Evolutionary conservation across 2,329 filamentous ascomycete species (phyloP).

Genomic region (Colletotrichum tofieldiae): DNA sequence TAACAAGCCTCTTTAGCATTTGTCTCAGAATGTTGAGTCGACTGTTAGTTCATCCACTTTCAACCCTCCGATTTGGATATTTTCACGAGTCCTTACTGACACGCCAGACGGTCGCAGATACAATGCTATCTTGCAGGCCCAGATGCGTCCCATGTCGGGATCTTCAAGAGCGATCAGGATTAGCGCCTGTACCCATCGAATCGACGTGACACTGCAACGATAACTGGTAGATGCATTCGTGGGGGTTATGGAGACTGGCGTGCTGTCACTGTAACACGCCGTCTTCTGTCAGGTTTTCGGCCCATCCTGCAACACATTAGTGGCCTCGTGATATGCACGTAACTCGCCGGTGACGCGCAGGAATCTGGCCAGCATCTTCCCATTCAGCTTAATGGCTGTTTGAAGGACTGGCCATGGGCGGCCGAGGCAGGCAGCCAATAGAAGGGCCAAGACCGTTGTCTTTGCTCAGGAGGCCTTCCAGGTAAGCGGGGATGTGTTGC

Average conservation of each 20-base stretch:
- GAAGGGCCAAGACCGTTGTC: constrained; percentile 14
- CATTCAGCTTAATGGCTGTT: constrained; percentile 16
- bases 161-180: constrained; percentile 8
- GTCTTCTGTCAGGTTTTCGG: constrained; percentile 32
- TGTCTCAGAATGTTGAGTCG: not conserved
- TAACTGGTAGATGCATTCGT: constrained; percentile 23
- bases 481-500: constrained; percentile 27
- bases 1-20: not conserved
- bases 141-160: not conserved
- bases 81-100: not conserved
- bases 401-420: constrained; percentile 19
- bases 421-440: constrained; percentile 25
- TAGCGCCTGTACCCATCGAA: constrained; percentile 15
- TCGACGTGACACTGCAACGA: constrained; percentile 2
- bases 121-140: not conserved
- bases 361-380: constrained; percentile 27
- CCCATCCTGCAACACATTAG: constrained; percentile 8
- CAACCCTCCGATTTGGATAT: not conserved
- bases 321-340: constrained; percentile 34
- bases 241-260: constrained; percentile 18
- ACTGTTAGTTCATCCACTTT: not conserved
- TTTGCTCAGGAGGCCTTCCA: constrained; percentile 35
- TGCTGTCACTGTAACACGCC: constrained; percentile 22
- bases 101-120: not conserved
- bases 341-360: constrained; percentile 37